phyloP scores from a whole-genome alignment of 768 basidiomycete genomes.

The Neoboletus brunneissimus region DNA sequence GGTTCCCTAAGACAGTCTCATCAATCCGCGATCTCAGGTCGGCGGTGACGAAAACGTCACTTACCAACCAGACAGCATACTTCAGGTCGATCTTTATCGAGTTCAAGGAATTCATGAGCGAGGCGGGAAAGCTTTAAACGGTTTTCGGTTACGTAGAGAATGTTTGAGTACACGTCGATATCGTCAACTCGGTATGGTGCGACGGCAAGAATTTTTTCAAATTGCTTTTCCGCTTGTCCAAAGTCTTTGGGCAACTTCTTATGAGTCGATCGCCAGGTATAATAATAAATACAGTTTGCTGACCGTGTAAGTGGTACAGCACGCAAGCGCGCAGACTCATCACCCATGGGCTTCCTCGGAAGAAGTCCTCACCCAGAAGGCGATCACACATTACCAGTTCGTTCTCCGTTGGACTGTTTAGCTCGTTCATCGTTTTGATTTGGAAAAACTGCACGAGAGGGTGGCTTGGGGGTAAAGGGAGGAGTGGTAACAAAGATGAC shows the following conservation, averaged over 20 bases:
- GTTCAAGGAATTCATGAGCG: slow-evolving; percentile 84
- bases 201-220: slow-evolving; percentile 72
- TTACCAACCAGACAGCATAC: slow-evolving; percentile 93
- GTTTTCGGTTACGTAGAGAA: slow-evolving; percentile 93
- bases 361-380: slow-evolving; percentile 65
- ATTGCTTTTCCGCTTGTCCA: slow-evolving; percentile 78
- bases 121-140: slow-evolving; percentile 83
- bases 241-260: slow-evolving; percentile 58
- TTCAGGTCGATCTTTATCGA: slow-evolving; percentile 94
- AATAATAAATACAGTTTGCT: slow-evolving; percentile 23
- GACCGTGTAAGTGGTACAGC: slow-evolving; percentile 88
- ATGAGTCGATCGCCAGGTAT: slow-evolving; percentile 1
- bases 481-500: slow-evolving; percentile 41
- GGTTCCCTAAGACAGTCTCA: slow-evolving; percentile 66
- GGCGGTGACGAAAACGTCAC: slow-evolving; percentile 20
- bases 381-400: slow-evolving; percentile 80
- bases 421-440: slow-evolving; percentile 83
- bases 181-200: slow-evolving; percentile 93
- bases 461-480: slow-evolving; percentile 50
- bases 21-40: neutral
- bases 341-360: slow-evolving; percentile 81
- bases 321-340: slow-evolving; percentile 85
- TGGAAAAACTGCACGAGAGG: slow-evolving; percentile 72
- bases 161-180: slow-evolving; percentile 94
- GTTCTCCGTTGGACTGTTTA: slow-evolving; percentile 85